Base-by-base conservation (phyloP, 163 green algal species). In the Scenedesmus sp. region DNA sequence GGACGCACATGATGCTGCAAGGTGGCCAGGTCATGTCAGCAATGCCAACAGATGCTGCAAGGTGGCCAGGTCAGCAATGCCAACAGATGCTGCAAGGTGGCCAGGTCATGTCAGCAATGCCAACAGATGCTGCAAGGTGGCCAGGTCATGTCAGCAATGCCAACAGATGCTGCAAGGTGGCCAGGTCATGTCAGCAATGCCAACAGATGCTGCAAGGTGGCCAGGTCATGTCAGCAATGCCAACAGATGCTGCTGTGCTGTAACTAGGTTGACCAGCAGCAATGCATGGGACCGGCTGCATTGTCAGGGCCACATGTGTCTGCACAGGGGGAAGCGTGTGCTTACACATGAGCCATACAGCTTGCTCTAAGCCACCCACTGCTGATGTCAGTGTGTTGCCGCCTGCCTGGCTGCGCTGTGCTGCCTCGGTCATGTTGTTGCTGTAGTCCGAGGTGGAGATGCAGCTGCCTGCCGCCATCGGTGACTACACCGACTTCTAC, bases 401-500 rank as follows among this genome's bases (percentile, higher is more conserved):
- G 2, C 59, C 59, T 72, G 59, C 22, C n/a, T 44, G 30, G n/a
- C 13, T 80, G 4, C 30, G n/a, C 6, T 72, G 22, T 1, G 22
- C 59, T 35, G 9, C 12, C 9, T 61, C 12, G 51, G 24, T 73
- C 24, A 2, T 73, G 88, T 12, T 82, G 83, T 22, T 88, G 51
- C 16, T 90, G 65, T 93, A 97, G 93, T 81, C 53, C 10, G 91
- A 95, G 18, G 98, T 96, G 9, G 42, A 35, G 10, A 98, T 99
- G 96, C 94, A 96, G 78, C 91, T 99, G 68, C 98, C 98, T 10
- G 93, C 92, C 0, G 12, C 35, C 4, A 95, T 99, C 26, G 96
- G 97, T 1, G 97, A 99, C 94, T 99, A 99, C 95, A 99, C 98
- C 3, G 98, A 99, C 94, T 99, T 99, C 86, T 99, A 99, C 91